Base-by-base conservation (phyloP, 2,329 filamentous ascomycete species). In the Chaetomiaceae sp. region DNA sequence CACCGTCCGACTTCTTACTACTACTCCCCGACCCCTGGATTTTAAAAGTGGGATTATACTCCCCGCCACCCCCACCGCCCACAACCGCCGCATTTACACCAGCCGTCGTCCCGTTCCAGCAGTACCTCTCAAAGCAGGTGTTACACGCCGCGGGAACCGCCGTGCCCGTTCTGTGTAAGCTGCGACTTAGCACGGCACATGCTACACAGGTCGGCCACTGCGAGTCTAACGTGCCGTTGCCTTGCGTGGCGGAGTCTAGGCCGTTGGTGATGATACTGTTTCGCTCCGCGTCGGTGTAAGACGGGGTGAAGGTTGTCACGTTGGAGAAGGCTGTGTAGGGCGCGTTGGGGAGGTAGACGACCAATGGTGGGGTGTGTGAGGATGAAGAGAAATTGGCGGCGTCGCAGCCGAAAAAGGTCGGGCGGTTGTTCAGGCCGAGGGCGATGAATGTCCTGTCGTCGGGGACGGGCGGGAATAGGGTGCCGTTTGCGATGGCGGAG, bases 181-280 rank as follows among this genome's bases (percentile, higher is more conserved):
- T 90, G 57, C 92, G 82, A 49, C 80, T 82, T 15, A 97, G 77
- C 36, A 95, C 84, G 5, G 92, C 94, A 70, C 94, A 99, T 20
- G 85, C 90, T 4, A 96, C 87, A 63, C 92, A 99, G 1, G 83
- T 77, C 0, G 87, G 78, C 92, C 94, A 99, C 58, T 86, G 71
- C 3, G 71, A 63, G 67, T 95, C 87, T 3, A 85, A 66, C 0
- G 89, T 91, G 46, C 79, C 82, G 71, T 97, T 96, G 47, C 82
- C 89, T 75, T 87, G 85, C 0, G 91, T 96, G 3, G 82, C 91
- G 17, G 86, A 82, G 61, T 94, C 82, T 73, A 88, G 94, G 19
- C 90, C 92, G 71, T 99, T 97, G 61, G 81, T 70, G 64, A 99
- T 90, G 65, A 96, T 88, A 58, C 79, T 79, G 67, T 96, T 82